A percentile compares a stretch with the other conserved stretches of the same genome.
These are phyloP conservation scores for Penicillium verhagenii DNA, from an alignment of 495 filamentous ascomycete species.

Conservation along the genomic window DNA sequence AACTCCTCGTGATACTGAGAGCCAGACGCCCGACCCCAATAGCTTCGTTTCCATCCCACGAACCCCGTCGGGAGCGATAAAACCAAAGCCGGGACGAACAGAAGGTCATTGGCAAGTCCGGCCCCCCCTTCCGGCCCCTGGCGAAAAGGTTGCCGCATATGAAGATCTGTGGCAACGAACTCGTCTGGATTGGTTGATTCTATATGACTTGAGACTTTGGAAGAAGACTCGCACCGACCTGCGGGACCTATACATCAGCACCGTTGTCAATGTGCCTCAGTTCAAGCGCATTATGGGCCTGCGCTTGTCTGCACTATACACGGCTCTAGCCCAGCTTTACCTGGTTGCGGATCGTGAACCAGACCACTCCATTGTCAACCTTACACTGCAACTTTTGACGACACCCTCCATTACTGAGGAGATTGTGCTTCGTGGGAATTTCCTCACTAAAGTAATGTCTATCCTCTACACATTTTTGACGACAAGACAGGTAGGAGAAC, in stretches of 20 bases:
- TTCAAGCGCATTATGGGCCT: slow-evolving; percentile 97
- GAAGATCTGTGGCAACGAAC: slow-evolving; percentile 87
- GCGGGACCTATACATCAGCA: slow-evolving; percentile 92
- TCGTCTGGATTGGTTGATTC: slow-evolving; percentile 89
- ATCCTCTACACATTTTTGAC: slow-evolving; percentile 98
- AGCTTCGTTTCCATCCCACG: slow-evolving; percentile 38
- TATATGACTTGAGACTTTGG: slow-evolving; percentile 97
- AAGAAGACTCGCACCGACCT: slow-evolving; percentile 90
- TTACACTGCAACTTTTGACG: slow-evolving; percentile 93
- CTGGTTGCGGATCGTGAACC: slow-evolving; percentile 95
- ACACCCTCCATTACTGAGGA: slow-evolving; percentile 95
- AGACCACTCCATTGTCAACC: slow-evolving; percentile 96
- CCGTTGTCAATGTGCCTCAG: slow-evolving; percentile 87
- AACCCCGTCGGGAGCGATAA: slow-evolving; percentile 32
- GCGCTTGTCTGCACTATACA: slow-evolving; percentile 90
- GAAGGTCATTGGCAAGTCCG: slow-evolving; percentile 86
- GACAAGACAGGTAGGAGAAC: slow-evolving; percentile 90
- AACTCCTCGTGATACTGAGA: slow-evolving; percentile 11
- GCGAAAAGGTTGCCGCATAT: slow-evolving; percentile 60
- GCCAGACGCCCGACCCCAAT: slow-evolving; percentile 20
- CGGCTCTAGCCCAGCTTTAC: slow-evolving; percentile 88
- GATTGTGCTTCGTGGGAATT: slow-evolving; percentile 92
- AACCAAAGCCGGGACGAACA: slow-evolving; percentile 42
- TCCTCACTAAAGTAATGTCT: slow-evolving; percentile 89
- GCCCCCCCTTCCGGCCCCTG: slow-evolving; percentile 58